Percentiles rank a stretch among this genome's conserved stretches.
Conservation (phyloP, 2,329 filamentous ascomycete genomes). For the Ascocoryne sarcoides region DNA sequence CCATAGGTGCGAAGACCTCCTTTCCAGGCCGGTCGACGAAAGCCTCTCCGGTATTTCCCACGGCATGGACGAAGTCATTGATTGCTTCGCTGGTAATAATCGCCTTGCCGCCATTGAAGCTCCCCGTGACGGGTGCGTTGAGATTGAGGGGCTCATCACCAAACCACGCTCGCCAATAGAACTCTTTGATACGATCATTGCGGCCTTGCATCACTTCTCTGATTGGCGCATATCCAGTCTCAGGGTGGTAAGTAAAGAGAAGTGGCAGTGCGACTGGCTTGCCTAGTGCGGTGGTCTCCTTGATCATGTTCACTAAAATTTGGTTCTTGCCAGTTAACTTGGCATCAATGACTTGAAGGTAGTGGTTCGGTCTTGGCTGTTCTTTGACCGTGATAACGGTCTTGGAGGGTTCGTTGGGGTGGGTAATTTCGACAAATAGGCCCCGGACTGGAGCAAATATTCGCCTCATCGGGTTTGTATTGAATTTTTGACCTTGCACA, state of each 20-base stretch:
- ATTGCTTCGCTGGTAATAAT: constrained; percentile 87
- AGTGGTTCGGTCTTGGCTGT: constrained; percentile 75
- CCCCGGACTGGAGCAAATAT: constrained; percentile 82
- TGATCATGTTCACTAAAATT: constrained; percentile 83
- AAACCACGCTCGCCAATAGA: constrained; percentile 98
- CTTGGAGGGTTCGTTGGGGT: constrained; percentile 74
- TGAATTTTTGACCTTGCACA: constrained; percentile 91
- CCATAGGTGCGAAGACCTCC: constrained; percentile 92
- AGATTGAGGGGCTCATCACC: constrained; percentile 77
- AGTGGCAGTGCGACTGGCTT: constrained; percentile 76
- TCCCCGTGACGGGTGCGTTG: constrained; percentile 73
- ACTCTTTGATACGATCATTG: constrained; percentile 98
- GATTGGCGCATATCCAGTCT: constrained; percentile 95
- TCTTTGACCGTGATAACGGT: constrained; percentile 84
- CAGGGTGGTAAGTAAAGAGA: constrained; percentile 86
- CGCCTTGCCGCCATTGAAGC: constrained; percentile 81
- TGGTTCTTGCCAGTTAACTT: constrained; percentile 66
- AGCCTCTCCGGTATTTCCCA: constrained; percentile 94
- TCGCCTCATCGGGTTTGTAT: constrained; percentile 89
- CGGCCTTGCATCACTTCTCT: constrained; percentile 91
- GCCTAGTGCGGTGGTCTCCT: constrained; percentile 80
- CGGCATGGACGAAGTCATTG: constrained; percentile 97
- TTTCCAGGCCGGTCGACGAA: constrained; percentile 95
- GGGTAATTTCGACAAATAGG: constrained; percentile 77
- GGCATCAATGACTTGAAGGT: constrained; percentile 81